A percentile compares a stretch with the other conserved stretches of the same genome.
phyloP scores from a whole-genome alignment of 495 filamentous ascomycete genomes.

The Aspergillus heteromorphus region DNA sequence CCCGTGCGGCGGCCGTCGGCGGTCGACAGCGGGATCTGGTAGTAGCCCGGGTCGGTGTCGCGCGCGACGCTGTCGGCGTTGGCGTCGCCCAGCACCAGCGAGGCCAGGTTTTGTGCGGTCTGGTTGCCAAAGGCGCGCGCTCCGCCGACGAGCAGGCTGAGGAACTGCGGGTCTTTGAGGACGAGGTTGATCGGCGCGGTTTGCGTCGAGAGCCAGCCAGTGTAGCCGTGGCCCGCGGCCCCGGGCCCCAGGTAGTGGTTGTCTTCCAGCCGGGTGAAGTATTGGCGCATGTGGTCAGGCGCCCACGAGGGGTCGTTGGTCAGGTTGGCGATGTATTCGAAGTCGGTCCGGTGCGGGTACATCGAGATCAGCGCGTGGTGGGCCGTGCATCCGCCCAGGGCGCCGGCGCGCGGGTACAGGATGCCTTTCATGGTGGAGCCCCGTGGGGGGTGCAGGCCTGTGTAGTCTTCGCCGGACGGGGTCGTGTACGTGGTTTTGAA shows the following conservation, averaged over 20 bases:
- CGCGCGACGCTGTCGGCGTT: conserved; percentile 40
- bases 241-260: conserved; percentile 45
- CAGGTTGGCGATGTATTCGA: conserved; percentile 38
- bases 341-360: conserved; percentile 41
- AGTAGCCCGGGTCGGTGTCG: conserved; percentile 41
- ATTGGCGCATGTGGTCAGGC: conserved; percentile 38
- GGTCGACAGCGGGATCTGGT: conserved; percentile 48
- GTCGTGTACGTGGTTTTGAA: conserved; percentile 41
- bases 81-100: conserved; percentile 46
- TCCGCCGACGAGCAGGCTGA: conserved; percentile 44
- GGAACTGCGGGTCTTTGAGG: conserved; percentile 46
- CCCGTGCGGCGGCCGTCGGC: conserved; percentile 44
- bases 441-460: conserved; percentile 32
- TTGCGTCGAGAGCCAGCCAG: conserved; percentile 52
- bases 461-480: conserved; percentile 32
- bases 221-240: conserved; percentile 47
- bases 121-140: conserved; percentile 45
- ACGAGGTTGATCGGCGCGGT: conserved; percentile 43
- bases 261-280: conserved; percentile 45
- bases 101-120: conserved; percentile 36
- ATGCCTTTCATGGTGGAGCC: conserved; percentile 37
- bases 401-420: conserved; percentile 43
- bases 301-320: conserved; percentile 42
- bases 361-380: conserved; percentile 45
- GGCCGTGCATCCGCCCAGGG: conserved; percentile 42